These are phyloP conservation scores for Exophiala xenobiotica DNA, from an alignment of 2,329 filamentous ascomycete genomes.

Conservation along the genomic window DNA sequence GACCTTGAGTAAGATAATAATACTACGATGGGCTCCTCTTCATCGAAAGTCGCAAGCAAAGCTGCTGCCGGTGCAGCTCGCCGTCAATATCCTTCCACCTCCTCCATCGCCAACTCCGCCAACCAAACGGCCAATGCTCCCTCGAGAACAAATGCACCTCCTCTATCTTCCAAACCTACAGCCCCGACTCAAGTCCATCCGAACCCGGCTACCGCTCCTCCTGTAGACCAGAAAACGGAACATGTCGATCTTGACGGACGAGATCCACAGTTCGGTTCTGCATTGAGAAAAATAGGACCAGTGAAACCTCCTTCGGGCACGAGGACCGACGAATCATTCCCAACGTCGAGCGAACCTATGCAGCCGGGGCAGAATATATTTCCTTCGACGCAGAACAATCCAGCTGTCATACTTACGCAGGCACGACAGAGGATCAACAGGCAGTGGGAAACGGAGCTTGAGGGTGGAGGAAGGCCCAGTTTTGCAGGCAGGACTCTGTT, in stretches of 20 bases:
- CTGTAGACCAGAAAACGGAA: conserved; percentile 14
- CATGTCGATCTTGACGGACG: conserved; percentile 59
- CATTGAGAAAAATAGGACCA: conserved; percentile 66
- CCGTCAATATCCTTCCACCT: conserved; percentile 29
- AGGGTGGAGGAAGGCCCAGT: conserved; percentile 45
- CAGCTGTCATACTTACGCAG: conserved; percentile 54
- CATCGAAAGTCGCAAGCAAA: conserved; percentile 28
- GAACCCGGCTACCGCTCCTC: conserved; percentile 16
- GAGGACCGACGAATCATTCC: conserved; percentile 29
- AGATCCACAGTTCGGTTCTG: conserved; percentile 71
- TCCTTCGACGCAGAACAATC: conserved; percentile 45
- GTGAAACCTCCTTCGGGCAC: conserved; percentile 49
- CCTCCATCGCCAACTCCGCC: conserved; percentile 25
- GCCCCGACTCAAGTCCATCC: conserved; percentile 27
- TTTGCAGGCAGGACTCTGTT: conserved; percentile 47
- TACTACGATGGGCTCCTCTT: conserved; percentile 27
- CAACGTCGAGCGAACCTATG: conserved; percentile 32
- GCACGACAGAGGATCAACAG: conserved; percentile 52
- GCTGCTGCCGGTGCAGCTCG: conserved; percentile 26
- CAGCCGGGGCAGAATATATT: conserved; percentile 39
- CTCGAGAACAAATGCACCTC: background rate
- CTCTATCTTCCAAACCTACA: conserved; percentile 6
- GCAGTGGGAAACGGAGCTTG: conserved; percentile 56
- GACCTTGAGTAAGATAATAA: background rate
- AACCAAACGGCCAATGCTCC: conserved; percentile 16